phyloP scores from a whole-genome alignment of 164 flowering plant species.

The Cinnamomum micranthum region DNA sequence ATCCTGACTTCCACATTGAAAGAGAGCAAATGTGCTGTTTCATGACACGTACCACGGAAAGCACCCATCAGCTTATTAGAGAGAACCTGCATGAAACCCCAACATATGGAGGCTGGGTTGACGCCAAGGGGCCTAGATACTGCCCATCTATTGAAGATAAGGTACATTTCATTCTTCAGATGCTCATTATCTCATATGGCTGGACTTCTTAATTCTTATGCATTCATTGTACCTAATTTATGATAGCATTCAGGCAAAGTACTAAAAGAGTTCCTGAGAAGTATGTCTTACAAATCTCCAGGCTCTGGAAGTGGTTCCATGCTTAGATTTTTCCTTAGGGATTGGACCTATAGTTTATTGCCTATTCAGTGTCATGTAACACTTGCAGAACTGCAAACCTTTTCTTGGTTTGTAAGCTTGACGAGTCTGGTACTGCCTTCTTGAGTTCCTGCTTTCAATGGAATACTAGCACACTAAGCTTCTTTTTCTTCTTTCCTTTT shows the following conservation, averaged over 20 bases:
- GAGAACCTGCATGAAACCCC: slow-evolving; percentile 98
- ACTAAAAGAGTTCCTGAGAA: not conserved
- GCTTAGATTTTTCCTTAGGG: no score
- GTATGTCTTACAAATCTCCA: not conserved
- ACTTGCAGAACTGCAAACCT: not conserved
- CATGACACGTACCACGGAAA: slow-evolving; percentile 82
- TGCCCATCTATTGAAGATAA: slow-evolving; percentile 99
- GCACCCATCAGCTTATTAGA: slow-evolving; percentile 73
- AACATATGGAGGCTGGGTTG: slow-evolving; percentile 99
- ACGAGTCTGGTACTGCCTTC: slow-evolving; percentile 1
- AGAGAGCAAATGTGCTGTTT: slow-evolving; percentile 98
- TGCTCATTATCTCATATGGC: not conserved
- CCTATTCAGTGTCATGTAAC: not conserved
- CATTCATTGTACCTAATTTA: not conserved
- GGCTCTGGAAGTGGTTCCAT: not conserved
- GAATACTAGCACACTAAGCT: not conserved
- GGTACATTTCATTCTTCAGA: slow-evolving; percentile 31
- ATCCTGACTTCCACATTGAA: slow-evolving; percentile 79
- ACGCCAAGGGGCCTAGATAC: slow-evolving; percentile 96
- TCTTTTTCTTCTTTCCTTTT: not conserved
- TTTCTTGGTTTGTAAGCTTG: not conserved
- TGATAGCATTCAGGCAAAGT: slow-evolving; percentile 1
- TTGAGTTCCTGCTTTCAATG: not conserved
- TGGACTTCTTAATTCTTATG: not conserved
- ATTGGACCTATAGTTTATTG: no score